These are phyloP conservation scores for Hypoxylon sp. DNA, from an alignment of 2,329 filamentous ascomycete genomes.

Conservation along the genomic window DNA sequence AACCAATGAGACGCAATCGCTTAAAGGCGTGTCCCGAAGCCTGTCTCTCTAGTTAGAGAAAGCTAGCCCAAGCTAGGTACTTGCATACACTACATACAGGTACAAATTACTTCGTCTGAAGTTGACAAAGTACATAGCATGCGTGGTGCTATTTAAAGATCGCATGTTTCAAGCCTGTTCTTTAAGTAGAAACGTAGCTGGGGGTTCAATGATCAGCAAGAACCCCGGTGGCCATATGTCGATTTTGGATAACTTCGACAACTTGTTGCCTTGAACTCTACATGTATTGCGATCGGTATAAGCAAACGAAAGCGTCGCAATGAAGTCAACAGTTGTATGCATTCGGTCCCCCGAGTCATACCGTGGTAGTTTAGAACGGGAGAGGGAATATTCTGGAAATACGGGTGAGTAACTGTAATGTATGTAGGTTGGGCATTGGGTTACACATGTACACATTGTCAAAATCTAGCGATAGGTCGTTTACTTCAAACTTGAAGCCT, in stretches of 20 bases:
- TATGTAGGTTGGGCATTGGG: neutral
- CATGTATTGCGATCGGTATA: conserved; percentile 3
- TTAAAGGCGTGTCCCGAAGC: neutral
- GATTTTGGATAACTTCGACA: conserved; percentile 14
- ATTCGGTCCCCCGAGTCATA: neutral
- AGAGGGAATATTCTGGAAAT: conserved; percentile 1
- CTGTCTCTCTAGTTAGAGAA: conserved; percentile 5
- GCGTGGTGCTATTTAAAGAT: conserved; percentile 34
- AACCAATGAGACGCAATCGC: conserved; percentile 16
- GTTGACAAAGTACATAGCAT: neutral
- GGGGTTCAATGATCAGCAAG: conserved; percentile 8
- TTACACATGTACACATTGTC: neutral
- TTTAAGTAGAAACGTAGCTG: conserved; percentile 7
- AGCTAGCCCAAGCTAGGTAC: neutral
- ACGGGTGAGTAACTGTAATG: neutral
- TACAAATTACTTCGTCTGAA: conserved; percentile 1
- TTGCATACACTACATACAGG: conserved; percentile 7
- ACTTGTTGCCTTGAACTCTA: conserved; percentile 1
- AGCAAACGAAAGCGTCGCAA: neutral
- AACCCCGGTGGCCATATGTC: conserved; percentile 21
- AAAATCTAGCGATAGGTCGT: neutral
- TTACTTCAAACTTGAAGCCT: neutral
- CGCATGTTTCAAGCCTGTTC: conserved; percentile 1
- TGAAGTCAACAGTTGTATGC: neutral
- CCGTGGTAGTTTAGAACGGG: neutral